Percentiles rank a stretch among this genome's conserved stretches.
phyloP scores from a whole-genome alignment of 495 filamentous ascomycete genomes.

The Aspergillus campestris region DNA sequence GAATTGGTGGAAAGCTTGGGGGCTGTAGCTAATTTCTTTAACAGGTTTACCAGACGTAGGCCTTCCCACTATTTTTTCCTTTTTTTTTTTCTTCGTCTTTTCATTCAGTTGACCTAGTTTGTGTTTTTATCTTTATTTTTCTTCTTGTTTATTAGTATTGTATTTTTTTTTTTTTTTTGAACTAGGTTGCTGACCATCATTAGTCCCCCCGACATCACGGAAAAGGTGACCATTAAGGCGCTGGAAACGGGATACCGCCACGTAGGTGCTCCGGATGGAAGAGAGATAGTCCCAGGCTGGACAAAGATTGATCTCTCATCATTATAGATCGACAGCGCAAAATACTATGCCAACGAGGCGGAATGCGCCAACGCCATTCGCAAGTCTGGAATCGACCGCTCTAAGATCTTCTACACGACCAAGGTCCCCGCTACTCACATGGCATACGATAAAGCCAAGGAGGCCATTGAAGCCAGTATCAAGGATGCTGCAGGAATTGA shows the following conservation, averaged over 20 bases:
- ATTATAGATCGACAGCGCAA: constrained; percentile 42
- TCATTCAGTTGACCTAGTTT: not conserved
- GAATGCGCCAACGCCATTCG: constrained; percentile 41
- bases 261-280: constrained; percentile 25
- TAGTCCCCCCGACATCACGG: constrained; percentile 47
- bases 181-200: not conserved
- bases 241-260: constrained; percentile 66
- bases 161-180: not conserved
- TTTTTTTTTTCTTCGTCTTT: not conserved
- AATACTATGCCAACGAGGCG: constrained; percentile 45
- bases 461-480: constrained; percentile 41
- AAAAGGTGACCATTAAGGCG: constrained; percentile 52
- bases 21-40: not conserved
- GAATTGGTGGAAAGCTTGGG: constrained; percentile 2
- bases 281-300: not conserved
- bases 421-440: constrained; percentile 41
- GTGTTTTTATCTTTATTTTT: not conserved
- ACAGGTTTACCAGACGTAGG: constrained; percentile 69
- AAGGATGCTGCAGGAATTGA: constrained; percentile 33
- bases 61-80: not conserved
- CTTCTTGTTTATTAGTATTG: not conserved
- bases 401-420: constrained; percentile 48
- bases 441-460: constrained; percentile 44
- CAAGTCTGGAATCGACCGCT: constrained; percentile 35
- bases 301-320: not conserved